Percentiles rank a stretch among this genome's conserved stretches.
Evolutionary conservation across 495 filamentous ascomycete species (phyloP).

Genomic region (Penicillium roqueforti): DNA sequence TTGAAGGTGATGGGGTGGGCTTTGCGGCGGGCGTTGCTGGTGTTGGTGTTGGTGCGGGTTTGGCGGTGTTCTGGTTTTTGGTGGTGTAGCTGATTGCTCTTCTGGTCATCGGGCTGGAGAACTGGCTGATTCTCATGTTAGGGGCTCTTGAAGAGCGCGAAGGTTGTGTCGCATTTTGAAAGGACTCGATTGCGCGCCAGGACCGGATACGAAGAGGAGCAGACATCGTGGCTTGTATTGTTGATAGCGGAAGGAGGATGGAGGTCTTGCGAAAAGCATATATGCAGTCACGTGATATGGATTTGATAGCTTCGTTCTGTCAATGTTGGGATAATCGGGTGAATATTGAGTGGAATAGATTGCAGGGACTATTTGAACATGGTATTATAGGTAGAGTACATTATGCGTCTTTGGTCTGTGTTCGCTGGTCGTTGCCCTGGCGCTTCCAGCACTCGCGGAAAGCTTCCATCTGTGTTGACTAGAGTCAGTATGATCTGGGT

Average conservation of each 20-base stretch:
- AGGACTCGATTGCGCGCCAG: constrained; percentile 15
- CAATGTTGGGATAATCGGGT: background rate
- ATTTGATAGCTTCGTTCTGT: background rate
- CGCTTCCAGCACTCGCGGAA: constrained; percentile 92
- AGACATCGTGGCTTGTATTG: constrained; percentile 22
- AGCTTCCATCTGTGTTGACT: constrained; percentile 70
- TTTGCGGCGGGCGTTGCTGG: constrained; percentile 15
- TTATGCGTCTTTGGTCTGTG: constrained; percentile 61
- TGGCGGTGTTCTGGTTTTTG: constrained; percentile 19
- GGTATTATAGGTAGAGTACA: background rate
- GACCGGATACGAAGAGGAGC: constrained; percentile 12
- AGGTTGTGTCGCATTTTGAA: constrained; percentile 9
- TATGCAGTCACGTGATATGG: constrained; percentile 12
- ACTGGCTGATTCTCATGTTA: background rate
- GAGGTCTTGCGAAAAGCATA: constrained; percentile 1
- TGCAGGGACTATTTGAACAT: background rate
- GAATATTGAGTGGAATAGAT: background rate
- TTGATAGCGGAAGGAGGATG: constrained; percentile 1
- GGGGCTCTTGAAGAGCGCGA: constrained; percentile 6
- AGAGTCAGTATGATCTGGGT: constrained; percentile 6
- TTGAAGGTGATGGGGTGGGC: constrained; percentile 14
- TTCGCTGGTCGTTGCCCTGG: constrained; percentile 83
- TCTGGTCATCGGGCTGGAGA: constrained; percentile 20
- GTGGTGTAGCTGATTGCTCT: constrained; percentile 17
- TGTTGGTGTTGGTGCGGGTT: constrained; percentile 18